These are phyloP conservation scores for Eimeria tenella DNA, from an alignment of 169 alveolate species.

Conservation along the genomic window DNA sequence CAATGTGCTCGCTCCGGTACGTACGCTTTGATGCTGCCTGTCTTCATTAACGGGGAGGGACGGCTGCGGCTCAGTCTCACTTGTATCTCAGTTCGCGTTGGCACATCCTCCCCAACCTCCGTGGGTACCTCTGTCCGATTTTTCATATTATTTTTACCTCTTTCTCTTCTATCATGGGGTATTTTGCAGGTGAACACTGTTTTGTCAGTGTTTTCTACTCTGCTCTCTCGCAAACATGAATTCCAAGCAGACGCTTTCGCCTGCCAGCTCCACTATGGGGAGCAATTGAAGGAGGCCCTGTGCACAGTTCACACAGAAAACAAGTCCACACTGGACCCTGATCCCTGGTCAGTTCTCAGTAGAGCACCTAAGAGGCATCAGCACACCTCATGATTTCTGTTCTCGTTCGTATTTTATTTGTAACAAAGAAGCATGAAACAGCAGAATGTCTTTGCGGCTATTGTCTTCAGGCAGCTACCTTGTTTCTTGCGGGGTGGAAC, in stretches of 20 bases:
- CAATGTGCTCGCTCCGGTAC: constrained; percentile 82
- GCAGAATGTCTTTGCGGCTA: neutral
- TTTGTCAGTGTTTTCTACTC: constrained; percentile 77
- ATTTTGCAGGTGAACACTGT: constrained; percentile 80
- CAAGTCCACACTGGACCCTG: constrained; percentile 85
- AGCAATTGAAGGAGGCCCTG: constrained; percentile 85
- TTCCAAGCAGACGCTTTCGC: constrained; percentile 92
- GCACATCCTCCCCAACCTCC: constrained; percentile 12
- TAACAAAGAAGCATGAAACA: neutral
- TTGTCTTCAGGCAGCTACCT: constrained; percentile 1
- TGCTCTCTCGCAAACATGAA: constrained; percentile 86
- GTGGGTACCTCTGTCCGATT: constrained; percentile 12
- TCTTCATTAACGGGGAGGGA: neutral
- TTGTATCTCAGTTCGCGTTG: neutral
- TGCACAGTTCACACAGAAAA: constrained; percentile 85
- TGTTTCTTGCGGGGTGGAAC: no score
- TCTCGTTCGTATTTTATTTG: neutral
- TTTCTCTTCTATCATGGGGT: neutral
- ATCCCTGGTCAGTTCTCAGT: constrained; percentile 77
- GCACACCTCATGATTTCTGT: neutral
- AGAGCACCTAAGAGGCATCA: neutral
- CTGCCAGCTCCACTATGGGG: constrained; percentile 85
- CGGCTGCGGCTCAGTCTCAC: neutral
- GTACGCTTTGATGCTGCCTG: neutral
- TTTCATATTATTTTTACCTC: constrained; percentile 48